Base-by-base conservation (phyloP, 371 early-diverging fungal species). In the Lichtheimia corymbifera region DNA sequence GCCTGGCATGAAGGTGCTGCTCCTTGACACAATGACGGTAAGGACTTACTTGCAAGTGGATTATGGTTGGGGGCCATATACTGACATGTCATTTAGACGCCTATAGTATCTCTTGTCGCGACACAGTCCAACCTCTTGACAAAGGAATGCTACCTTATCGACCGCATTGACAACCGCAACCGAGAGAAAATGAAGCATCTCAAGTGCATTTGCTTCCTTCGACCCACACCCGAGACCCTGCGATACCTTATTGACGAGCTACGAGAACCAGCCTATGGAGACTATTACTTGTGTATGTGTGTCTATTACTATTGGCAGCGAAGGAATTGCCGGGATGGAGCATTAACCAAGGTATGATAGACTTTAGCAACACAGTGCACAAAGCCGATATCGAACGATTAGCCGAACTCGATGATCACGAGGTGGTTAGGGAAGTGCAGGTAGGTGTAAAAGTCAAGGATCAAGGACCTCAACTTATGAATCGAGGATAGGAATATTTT, bases 401-500 rank as follows among this genome's bases (percentile, higher is more conserved):
- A 41, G 99, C 99, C 15, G 98, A 98, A 74, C 90, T 90, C 47
- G 99, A 98, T 73, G 93, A 93, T 66, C 88, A 86, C 62, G 97
- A 97, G 74, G 90, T 90, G 14, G 96, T 98, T 25, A 84, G 93
- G 6, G 97, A 96, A 72, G 88, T 98, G 13, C 95, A 96, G 82
- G 89, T 89, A 76, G 49, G 12, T 4, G 15, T n/a, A n/a, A n/a
- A n/a, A n/a, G n/a, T n/a, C n/a, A n/a, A n/a, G n/a, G n/a, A n/a
- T n/a, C n/a, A n/a, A n/a, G n/a, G n/a, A n/a, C n/a, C n/a, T n/a
- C n/a, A n/a, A n/a, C n/a, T n/a, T n/a, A 45, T 43, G 6, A 15
- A 43, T 25, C 14, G 54, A 1, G 45, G 12, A 11, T 64, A 91
- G 82, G 98, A 98, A 77, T 94, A 86, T 59, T 98, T 83, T 76